Evolutionary conservation across 345 rosid genomes (phyloP), one percentile per base, ranked within the genome.

Genomic region (Brassica nigra): DNA sequence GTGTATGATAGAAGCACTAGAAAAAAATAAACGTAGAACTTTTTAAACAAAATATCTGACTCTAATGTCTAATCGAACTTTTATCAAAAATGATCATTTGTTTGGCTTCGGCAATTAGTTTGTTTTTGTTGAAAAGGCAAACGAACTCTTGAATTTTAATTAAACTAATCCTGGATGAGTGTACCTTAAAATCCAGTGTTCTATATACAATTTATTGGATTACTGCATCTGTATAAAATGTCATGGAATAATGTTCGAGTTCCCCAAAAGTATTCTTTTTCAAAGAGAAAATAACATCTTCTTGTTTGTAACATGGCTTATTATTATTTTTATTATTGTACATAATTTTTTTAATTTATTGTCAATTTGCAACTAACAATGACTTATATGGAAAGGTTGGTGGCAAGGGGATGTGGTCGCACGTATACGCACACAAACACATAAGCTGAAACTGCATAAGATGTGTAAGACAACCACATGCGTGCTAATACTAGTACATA

Each of bases 391-490:
- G 76, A 2, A 76, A 36, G 14, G 68, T 75, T 75, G 44, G 67
- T 69, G 39, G 68, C 47, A 70, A 76, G 23, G 39, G 63, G 16
- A 64, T 64, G 83, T 80, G 83, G 73, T 66, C 80, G 71, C 80
- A 70, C 71, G 57, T 42, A 39, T 27, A 68, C 44, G 57, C 64
- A 57, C 67, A 58, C 37, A 39, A n/a, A 70, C 71, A 71, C 81
- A 52, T 1, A 55, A 71, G 42, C 73, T 52, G 20, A 52, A 52
- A 52, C 20, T 71, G 68, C 76, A 65, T 34, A 68, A 65, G 52
- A 65, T 76, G 80, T 71, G 80, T 75, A 80, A 70, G 77, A 58
- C 6, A 62, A 37, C 77, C 80, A 76, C 80, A 80, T 80, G 83
- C 80, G 66, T 75, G 73, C 76, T 44, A 70, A 39, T 69, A 70